A percentile compares a stretch with the other conserved stretches of the same genome.
Conservation (phyloP, 306 rosid genomes). For the Fragaria vesca region DNA sequence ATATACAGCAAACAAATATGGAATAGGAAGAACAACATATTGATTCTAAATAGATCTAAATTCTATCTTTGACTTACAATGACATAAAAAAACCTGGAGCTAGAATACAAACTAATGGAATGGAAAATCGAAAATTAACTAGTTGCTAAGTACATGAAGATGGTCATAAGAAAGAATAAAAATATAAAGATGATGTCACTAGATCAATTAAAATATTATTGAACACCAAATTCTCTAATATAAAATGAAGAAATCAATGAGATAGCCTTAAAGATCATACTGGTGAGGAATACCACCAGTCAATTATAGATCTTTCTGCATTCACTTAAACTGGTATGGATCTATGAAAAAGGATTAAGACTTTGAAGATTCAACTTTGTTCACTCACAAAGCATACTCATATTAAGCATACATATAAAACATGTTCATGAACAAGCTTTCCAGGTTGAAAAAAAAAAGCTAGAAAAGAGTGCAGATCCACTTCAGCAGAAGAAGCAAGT, state of each 20-base stretch:
- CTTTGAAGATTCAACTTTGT: background rate
- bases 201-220: background rate
- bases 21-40: background rate
- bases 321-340: background rate
- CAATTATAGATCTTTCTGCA: constrained; percentile 5
- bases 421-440: background rate
- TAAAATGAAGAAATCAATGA: background rate
- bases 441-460: background rate
- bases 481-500: background rate
- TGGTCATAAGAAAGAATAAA: background rate
- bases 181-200: background rate
- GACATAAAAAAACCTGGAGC: background rate
- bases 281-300: background rate
- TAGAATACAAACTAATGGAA: constrained; percentile 3
- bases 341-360: background rate
- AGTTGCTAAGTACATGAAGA: background rate
- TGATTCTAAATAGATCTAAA: background rate
- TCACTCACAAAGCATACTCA: background rate
- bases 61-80: background rate
- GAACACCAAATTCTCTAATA: background rate
- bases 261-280: background rate
- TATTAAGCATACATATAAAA: background rate
- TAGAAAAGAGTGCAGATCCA: background rate
- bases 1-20: background rate
- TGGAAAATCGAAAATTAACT: background rate